Percentiles rank a stretch among this genome's conserved stretches.
phyloP scores from a whole-genome alignment of 202 grass and related monocot species.

The Digitaria exilis region DNA sequence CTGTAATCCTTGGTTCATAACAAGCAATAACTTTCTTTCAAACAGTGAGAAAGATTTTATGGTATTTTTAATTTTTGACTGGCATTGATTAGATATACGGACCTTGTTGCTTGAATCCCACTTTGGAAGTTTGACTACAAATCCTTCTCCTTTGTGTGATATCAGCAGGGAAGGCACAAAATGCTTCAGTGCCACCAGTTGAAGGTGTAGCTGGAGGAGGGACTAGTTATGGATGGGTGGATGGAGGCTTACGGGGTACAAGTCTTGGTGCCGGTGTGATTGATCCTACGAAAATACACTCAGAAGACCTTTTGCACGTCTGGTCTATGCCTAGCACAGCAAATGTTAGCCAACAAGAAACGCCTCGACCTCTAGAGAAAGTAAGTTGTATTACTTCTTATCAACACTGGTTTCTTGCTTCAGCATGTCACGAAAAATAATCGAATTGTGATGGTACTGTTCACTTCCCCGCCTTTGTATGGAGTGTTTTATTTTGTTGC shows the following conservation, averaged over 20 bases:
- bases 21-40: not conserved
- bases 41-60: not conserved
- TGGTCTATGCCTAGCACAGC: constrained; percentile 98
- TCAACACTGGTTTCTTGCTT: not conserved
- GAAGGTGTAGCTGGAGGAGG: constrained; percentile 98
- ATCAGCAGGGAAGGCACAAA: constrained; percentile 53
- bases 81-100: not conserved
- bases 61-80: not conserved
- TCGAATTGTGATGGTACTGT: not conserved
- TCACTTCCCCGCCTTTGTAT: not conserved
- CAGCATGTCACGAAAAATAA: not conserved
- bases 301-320: constrained; percentile 82
- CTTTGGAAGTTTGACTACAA: constrained; percentile 20
- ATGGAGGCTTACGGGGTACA: constrained; percentile 52
- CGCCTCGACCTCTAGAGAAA: constrained; percentile 75
- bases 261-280: constrained; percentile 51
- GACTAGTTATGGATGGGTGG: constrained; percentile 92
- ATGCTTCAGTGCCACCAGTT: constrained; percentile 68
- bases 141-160: constrained; percentile 24
- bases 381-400: constrained; percentile 58
- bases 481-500: constrained; percentile 9
- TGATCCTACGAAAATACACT: constrained; percentile 76
- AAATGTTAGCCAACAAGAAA: constrained; percentile 91
- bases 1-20: not conserved
- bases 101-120: constrained; percentile 29